phyloP scores from a whole-genome alignment of 352 stramenopile species.

The Peronospora belbahrii region DNA sequence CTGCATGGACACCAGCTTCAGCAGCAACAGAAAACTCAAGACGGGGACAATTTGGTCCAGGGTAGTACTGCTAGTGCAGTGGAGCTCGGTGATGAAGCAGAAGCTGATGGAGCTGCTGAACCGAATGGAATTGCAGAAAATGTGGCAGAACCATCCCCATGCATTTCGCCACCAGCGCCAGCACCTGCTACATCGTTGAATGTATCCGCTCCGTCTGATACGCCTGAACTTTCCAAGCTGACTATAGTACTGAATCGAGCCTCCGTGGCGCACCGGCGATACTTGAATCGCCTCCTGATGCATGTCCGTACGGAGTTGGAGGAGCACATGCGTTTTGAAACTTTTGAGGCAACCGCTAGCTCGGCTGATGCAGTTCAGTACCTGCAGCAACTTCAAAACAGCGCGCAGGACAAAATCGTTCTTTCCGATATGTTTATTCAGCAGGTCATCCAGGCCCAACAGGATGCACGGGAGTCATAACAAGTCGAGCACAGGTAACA shows the following conservation, averaged over 20 bases:
- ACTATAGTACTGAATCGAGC: slow-evolving; percentile 51
- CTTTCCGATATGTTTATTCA: slow-evolving; percentile 83
- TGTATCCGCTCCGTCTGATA: slow-evolving; percentile 18
- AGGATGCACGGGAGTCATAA: slow-evolving; percentile 71
- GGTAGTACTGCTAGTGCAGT: slow-evolving; percentile 17
- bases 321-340: slow-evolving; percentile 74
- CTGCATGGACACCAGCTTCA: slow-evolving; percentile 44
- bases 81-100: slow-evolving; percentile 18
- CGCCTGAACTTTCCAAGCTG: slow-evolving; percentile 47
- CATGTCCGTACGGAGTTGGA: slow-evolving; percentile 61
- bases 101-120: slow-evolving; percentile 21
- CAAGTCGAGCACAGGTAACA: slow-evolving; percentile 1
- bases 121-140: slow-evolving; percentile 12
- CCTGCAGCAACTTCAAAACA: slow-evolving; percentile 80
- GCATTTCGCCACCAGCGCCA: slow-evolving; percentile 20
- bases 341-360: slow-evolving; percentile 61
- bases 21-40: slow-evolving; percentile 28
- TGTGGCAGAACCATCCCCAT: slow-evolving; percentile 11
- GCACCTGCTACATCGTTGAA: slow-evolving; percentile 11
- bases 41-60: slow-evolving; percentile 17
- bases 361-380: slow-evolving; percentile 81
- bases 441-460: slow-evolving; percentile 74
- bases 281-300: slow-evolving; percentile 58
- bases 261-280: slow-evolving; percentile 60
- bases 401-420: slow-evolving; percentile 81